These are phyloP conservation scores for Margaritispora aquatica DNA, from an alignment of 495 filamentous ascomycete genomes.

Conservation along the genomic window DNA sequence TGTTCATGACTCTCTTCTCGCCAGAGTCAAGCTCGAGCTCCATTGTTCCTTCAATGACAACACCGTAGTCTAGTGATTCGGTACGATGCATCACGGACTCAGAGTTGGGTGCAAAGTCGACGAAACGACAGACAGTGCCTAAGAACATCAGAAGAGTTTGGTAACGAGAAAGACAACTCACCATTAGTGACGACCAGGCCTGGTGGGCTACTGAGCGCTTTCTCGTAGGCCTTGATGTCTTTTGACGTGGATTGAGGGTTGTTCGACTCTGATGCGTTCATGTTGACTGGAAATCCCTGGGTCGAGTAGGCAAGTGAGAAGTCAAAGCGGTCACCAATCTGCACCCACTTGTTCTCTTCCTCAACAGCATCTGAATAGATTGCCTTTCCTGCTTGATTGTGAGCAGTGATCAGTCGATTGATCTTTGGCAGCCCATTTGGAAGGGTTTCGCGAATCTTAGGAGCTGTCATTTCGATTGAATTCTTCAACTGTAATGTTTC, in stretches of 20 bases:
- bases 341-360: neutral
- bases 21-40: conserved; percentile 59
- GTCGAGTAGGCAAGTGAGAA: conserved; percentile 13
- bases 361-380: neutral
- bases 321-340: neutral
- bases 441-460: neutral
- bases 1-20: conserved; percentile 45
- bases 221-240: conserved; percentile 8
- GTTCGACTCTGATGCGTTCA: neutral
- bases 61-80: conserved; percentile 65
- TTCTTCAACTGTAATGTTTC: too few species aligned
- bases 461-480: neutral
- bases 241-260: neutral
- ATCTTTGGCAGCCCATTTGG: conserved; percentile 2
- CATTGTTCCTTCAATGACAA: conserved; percentile 65
- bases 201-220: conserved; percentile 1
- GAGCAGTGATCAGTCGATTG: conserved; percentile 2
- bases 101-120: conserved; percentile 11
- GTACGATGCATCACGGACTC: conserved; percentile 58
- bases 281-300: neutral
- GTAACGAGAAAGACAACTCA: neutral
- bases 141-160: neutral
- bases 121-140: conserved; percentile 14
- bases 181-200: conserved; percentile 1
- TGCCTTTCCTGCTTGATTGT: conserved; percentile 1